Percentiles rank a stretch among this genome's conserved stretches.
Evolutionary conservation across 805 yeast species (phyloP).

Genomic region (Zygotorulaspora chibaensis): DNA sequence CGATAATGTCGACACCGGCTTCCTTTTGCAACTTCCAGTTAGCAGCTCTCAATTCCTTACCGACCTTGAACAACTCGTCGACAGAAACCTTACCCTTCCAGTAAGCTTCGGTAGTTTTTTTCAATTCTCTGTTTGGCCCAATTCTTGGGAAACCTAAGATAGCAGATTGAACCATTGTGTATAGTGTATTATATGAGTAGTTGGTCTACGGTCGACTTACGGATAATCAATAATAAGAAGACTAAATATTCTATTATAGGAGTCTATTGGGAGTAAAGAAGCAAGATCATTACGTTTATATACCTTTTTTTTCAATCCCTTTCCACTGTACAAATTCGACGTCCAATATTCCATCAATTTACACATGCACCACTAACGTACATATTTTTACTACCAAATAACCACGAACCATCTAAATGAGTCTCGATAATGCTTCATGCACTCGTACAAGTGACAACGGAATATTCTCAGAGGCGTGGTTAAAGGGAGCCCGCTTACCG

Average conservation of each 20-base stretch:
- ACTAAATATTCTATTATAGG: too few relatives aligned
- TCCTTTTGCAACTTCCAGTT: slow-evolving; percentile 98
- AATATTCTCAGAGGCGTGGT: neutral
- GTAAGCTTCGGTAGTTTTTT: slow-evolving; percentile 98
- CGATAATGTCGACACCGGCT: slow-evolving; percentile 95
- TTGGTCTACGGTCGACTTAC: neutral
- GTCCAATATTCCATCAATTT: neutral
- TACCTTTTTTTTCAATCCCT: neutral
- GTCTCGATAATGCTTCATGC: too few relatives aligned
- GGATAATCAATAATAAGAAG: neutral
- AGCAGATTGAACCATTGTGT: slow-evolving; percentile 87
- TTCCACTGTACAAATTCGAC: neutral
- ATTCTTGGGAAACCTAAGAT: slow-evolving; percentile 99
- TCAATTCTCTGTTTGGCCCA: slow-evolving; percentile 98
- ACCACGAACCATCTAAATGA: neutral
- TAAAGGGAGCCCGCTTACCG: neutral
- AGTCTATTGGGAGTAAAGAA: too few relatives aligned
- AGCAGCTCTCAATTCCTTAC: slow-evolving; percentile 89
- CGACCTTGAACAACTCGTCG: slow-evolving; percentile 85
- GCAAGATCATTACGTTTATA: neutral
- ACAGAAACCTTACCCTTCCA: slow-evolving; percentile 90
- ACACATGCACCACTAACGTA: neutral
- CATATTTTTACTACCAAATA: neutral
- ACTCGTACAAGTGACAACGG: neutral
- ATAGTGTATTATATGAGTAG: neutral